Conservation (phyloP, 164 flowering plant species). For the Houttuynia cordata region DNA sequence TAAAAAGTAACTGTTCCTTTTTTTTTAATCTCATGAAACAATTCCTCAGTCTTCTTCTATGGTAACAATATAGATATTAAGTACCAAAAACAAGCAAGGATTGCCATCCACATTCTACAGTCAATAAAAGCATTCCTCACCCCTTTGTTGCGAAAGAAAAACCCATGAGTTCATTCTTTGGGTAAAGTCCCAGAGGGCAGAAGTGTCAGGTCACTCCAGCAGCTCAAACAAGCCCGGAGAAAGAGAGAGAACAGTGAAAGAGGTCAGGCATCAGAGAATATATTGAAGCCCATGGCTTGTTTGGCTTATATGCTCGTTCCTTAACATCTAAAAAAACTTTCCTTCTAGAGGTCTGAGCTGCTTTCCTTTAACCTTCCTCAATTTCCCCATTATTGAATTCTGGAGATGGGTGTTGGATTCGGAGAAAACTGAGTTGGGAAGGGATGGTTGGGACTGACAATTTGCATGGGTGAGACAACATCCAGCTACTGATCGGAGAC, state of each 20-base stretch:
- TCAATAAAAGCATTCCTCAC: neutral
- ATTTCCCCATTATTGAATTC: neutral
- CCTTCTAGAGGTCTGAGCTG: neutral
- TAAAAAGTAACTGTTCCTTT: neutral
- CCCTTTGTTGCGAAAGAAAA: neutral
- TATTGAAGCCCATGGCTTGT: neutral
- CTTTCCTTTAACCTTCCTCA: neutral
- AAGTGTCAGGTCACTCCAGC: neutral
- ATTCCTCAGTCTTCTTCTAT: too few relatives aligned
- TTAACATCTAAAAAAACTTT: neutral
- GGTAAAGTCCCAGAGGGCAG: neutral
- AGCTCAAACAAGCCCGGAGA: neutral
- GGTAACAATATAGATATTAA: neutral
- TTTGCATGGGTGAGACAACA: slow-evolving; percentile 10
- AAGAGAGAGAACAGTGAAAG: too few relatives aligned
- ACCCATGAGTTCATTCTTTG: neutral
- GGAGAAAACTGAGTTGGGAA: slow-evolving; percentile 7
- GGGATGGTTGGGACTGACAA: slow-evolving; percentile 10
- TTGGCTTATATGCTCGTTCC: neutral
- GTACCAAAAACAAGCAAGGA: neutral
- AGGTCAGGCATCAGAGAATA: neutral
- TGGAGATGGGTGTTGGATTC: neutral
- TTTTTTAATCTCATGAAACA: too few relatives aligned
- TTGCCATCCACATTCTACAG: neutral
- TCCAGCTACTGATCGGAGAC: too few relatives aligned